phyloP scores from a whole-genome alignment of 306 rosid species.

The Myrica gale region DNA sequence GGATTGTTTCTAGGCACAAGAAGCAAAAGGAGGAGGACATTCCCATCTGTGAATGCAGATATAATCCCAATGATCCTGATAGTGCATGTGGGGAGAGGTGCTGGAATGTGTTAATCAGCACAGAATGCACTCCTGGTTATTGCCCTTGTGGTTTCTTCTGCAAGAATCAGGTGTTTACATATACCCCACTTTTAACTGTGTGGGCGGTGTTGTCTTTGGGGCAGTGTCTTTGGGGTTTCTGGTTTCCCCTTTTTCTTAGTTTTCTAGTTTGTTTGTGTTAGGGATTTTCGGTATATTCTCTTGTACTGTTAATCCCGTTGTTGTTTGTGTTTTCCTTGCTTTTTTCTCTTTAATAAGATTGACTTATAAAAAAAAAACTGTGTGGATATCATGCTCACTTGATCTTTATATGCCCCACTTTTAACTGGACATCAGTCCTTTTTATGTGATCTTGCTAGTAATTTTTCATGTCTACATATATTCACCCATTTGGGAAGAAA shows the following conservation, averaged over 20 bases:
- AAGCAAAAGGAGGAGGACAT: slow-evolving; percentile 91
- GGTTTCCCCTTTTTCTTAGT: too few relatives aligned
- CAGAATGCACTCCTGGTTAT: slow-evolving; percentile 84
- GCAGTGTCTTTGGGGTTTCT: too few relatives aligned
- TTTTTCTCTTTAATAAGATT: too few relatives aligned
- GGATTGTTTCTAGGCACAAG: slow-evolving; percentile 52
- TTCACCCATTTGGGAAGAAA: background rate
- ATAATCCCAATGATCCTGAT: slow-evolving; percentile 44
- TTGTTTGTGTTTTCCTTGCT: too few relatives aligned
- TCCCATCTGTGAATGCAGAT: slow-evolving; percentile 74
- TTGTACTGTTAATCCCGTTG: too few relatives aligned
- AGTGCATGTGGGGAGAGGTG: slow-evolving; percentile 89
- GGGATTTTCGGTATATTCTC: too few relatives aligned
- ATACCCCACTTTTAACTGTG: background rate
- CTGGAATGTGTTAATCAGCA: slow-evolving; percentile 81
- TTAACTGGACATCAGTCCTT: background rate
- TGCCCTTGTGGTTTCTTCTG: slow-evolving; percentile 72
- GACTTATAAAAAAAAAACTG: too few relatives aligned
- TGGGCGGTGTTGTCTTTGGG: too few relatives aligned
- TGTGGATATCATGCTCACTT: background rate
- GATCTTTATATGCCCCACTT: background rate
- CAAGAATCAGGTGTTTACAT: slow-evolving; percentile 67
- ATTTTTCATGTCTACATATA: too few relatives aligned
- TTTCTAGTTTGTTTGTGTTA: too few relatives aligned
- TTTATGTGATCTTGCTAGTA: too few relatives aligned